These are phyloP conservation scores for Dictyostelium citrinum DNA, from an alignment of 78 protist genomes.

Conservation along the genomic window DNA sequence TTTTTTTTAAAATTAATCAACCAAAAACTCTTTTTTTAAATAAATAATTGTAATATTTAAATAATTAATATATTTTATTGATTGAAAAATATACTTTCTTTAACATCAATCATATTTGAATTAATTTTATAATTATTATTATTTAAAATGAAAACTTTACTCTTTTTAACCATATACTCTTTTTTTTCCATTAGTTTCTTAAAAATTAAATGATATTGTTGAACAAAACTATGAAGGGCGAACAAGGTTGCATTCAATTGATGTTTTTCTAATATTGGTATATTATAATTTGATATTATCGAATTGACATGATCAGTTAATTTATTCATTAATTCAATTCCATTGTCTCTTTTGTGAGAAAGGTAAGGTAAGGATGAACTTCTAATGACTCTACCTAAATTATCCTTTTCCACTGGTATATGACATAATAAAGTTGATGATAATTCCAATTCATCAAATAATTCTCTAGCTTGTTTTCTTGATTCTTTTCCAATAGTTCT, in stretches of 20 bases:
- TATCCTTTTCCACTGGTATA: neutral
- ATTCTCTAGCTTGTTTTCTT: neutral
- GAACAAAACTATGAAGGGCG: neutral
- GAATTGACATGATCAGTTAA: neutral
- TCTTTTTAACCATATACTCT: neutral
- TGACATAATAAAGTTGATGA: neutral
- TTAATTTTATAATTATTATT: neutral
- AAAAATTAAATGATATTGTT: neutral
- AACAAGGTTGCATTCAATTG: neutral
- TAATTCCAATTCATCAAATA: neutral
- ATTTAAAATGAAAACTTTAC: neutral
- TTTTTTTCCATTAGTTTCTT: neutral
- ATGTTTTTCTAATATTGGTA: neutral
- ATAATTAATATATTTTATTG: neutral
- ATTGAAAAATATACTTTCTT: neutral
- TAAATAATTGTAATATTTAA: constrained; percentile 6
- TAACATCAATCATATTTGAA: neutral
- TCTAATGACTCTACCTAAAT: neutral
- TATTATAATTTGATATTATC: neutral
- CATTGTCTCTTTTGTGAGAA: neutral
- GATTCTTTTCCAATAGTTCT: neutral
- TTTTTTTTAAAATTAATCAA: neutral
- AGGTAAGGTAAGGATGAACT: neutral
- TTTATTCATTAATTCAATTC: neutral
- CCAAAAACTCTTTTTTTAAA: neutral